A percentile compares a stretch with the other conserved stretches of the same genome.
Conservation (phyloP, 2,329 filamentous ascomycete species). For the Beauveria sp. region DNA sequence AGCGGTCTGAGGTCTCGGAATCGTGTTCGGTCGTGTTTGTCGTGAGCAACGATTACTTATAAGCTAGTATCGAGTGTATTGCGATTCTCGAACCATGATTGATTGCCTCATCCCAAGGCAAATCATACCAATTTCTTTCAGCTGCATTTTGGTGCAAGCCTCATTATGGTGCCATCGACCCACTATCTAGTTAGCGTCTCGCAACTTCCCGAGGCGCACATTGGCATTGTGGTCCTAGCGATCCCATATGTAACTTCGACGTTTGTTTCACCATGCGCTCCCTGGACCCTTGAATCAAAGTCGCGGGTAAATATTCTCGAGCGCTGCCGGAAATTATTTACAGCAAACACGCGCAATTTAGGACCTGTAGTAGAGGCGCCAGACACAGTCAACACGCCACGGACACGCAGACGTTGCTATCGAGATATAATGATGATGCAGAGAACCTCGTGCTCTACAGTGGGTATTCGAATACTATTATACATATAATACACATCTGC, state of each 20-base stretch:
- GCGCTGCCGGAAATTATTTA: background rate
- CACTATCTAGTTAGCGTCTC: background rate
- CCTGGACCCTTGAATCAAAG: background rate
- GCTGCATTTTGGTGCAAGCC: constrained; percentile 4
- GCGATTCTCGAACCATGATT: background rate
- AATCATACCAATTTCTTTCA: background rate
- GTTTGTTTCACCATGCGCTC: background rate
- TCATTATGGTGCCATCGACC: constrained; percentile 8
- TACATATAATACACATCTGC: background rate
- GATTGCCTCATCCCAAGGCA: background rate
- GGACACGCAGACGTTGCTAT: background rate
- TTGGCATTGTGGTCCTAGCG: background rate
- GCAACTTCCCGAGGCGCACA: background rate
- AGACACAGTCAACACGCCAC: background rate
- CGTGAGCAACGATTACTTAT: too few relatives aligned
- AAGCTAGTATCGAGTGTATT: too few relatives aligned
- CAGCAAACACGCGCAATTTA: background rate
- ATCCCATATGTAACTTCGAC: background rate
- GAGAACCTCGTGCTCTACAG: background rate
- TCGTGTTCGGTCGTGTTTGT: too few relatives aligned
- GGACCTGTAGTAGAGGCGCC: background rate
- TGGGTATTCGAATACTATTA: background rate
- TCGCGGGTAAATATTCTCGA: background rate
- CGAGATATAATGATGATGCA: background rate
- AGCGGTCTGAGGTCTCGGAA: background rate